Percentiles rank a stretch among this genome's conserved stretches.
Evolutionary conservation across 1,139 yeast species (phyloP).

Genomic region (Scheffersomyces lignicola): DNA sequence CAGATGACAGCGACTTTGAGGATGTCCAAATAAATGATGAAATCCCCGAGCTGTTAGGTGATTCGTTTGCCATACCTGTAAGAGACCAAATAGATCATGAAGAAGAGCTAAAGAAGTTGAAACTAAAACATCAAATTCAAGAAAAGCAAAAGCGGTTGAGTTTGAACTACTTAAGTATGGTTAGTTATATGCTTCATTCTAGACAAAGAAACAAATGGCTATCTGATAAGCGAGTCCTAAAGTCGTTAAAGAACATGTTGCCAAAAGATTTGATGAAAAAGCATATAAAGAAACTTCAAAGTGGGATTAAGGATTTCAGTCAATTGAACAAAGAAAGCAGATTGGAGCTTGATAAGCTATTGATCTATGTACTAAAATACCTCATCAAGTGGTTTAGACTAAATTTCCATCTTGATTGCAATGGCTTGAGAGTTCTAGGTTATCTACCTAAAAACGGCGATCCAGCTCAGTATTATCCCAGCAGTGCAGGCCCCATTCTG

Average conservation of each 20-base stretch:
- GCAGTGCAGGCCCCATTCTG: slow-evolving; percentile 16
- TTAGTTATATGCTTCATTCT: slow-evolving; percentile 26
- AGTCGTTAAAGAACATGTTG: slow-evolving; percentile 24
- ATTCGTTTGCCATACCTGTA: slow-evolving; percentile 12
- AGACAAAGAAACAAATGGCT: slow-evolving; percentile 25
- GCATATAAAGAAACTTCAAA: slow-evolving; percentile 19
- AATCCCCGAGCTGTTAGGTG: neutral
- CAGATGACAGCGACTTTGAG: slow-evolving; percentile 21
- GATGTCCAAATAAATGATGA: slow-evolving; percentile 20
- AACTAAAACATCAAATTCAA: slow-evolving; percentile 10
- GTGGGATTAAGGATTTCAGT: slow-evolving; percentile 8
- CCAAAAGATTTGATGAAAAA: slow-evolving; percentile 23
- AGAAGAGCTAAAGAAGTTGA: slow-evolving; percentile 7
- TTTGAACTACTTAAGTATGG: slow-evolving; percentile 28
- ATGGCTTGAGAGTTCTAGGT: slow-evolving; percentile 38
- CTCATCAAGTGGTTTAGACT: slow-evolving; percentile 40
- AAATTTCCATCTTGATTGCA: slow-evolving; percentile 32
- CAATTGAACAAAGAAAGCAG: slow-evolving; percentile 1
- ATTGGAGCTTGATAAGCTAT: slow-evolving; percentile 20
- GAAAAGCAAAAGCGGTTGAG: slow-evolving; percentile 13
- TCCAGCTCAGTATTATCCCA: slow-evolving; percentile 21
- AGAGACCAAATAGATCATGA: slow-evolving; percentile 6
- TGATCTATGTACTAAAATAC: slow-evolving; percentile 35
- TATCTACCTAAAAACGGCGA: slow-evolving; percentile 19
- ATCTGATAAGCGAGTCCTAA: slow-evolving; percentile 19